A percentile compares a stretch with the other conserved stretches of the same genome.
These are phyloP conservation scores for Leccinum pachyderme DNA, from an alignment of 1,284 basidiomycete genomes.

Conservation along the genomic window DNA sequence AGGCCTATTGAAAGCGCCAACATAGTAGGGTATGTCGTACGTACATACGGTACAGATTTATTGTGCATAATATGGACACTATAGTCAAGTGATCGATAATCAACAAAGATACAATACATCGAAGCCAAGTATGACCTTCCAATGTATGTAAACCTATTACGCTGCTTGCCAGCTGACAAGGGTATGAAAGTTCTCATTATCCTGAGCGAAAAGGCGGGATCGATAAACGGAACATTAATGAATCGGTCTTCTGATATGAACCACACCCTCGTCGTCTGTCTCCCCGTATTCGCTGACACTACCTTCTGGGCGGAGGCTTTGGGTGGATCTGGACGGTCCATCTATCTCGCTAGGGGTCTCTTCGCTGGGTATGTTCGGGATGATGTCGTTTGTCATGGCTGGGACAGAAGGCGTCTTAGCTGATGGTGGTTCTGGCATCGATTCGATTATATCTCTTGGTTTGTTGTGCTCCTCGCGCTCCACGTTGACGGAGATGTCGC, in stretches of 20 bases:
- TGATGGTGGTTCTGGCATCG: slow-evolving; percentile 9
- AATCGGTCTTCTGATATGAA: slow-evolving; percentile 62
- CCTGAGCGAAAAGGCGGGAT: slow-evolving; percentile 1
- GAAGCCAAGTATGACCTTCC: slow-evolving; percentile 3
- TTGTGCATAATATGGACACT: background rate
- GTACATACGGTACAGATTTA: background rate
- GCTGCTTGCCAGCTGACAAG: slow-evolving; percentile 12
- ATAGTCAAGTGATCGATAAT: slow-evolving; percentile 1
- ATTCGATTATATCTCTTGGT: slow-evolving; percentile 18
- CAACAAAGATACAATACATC: slow-evolving; percentile 1
- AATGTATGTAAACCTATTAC: slow-evolving; percentile 16
- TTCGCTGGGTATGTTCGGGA: slow-evolving; percentile 21
- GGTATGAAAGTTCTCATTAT: slow-evolving; percentile 24
- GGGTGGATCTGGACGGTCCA: slow-evolving; percentile 26
- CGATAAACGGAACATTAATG: slow-evolving; percentile 16
- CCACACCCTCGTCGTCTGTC: slow-evolving; percentile 79
- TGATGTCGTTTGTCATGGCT: slow-evolving; percentile 1
- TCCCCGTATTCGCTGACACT: slow-evolving; percentile 59
- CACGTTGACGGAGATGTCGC: slow-evolving; percentile 60
- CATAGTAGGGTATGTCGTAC: too few species aligned
- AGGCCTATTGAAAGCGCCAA: background rate
- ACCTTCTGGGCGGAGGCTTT: slow-evolving; percentile 35
- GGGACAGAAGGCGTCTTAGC: slow-evolving; percentile 1
- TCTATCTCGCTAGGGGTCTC: slow-evolving; percentile 31
- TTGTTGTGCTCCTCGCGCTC: slow-evolving; percentile 25